Conservation (phyloP, 176 grass and related monocot genomes). For the Puya raimondii region DNA sequence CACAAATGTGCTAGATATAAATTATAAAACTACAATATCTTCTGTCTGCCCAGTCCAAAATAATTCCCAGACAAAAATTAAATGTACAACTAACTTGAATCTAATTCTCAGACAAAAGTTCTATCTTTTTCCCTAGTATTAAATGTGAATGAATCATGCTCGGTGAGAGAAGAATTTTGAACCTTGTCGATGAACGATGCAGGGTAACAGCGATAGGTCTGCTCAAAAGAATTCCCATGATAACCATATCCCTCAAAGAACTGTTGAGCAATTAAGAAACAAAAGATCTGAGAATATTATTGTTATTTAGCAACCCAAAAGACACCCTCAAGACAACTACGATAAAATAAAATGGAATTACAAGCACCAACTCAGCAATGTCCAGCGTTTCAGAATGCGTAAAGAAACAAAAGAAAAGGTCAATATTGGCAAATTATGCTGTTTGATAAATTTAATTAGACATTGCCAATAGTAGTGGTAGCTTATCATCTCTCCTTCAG, state of each 20-base stretch:
- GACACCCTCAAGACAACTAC: not conserved
- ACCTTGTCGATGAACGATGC: slow-evolving; percentile 99
- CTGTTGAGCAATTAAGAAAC: slow-evolving; percentile 28
- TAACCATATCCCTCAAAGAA: slow-evolving; percentile 82
- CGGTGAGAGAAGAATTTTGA: slow-evolving; percentile 11
- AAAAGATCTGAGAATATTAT: slow-evolving; percentile 13
- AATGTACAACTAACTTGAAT: not conserved
- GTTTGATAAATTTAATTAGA: no score
- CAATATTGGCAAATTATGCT: no score
- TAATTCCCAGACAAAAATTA: not conserved
- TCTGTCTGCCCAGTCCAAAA: no score
- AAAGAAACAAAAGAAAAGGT: no score
- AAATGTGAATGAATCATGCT: not conserved
- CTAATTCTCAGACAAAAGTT: not conserved
- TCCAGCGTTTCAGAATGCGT: no score
- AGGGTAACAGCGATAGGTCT: slow-evolving; percentile 92
- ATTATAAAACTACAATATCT: no score
- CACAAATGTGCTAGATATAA: no score
- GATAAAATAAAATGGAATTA: not conserved
- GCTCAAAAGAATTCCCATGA: slow-evolving; percentile 82
- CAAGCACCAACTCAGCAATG: not conserved
- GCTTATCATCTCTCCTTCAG: no score
- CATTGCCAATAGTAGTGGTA: no score
- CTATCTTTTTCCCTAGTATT: not conserved
- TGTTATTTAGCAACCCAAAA: not conserved